Conservation (phyloP, 352 stramenopile genomes). For the Phytophthora megakarya region DNA sequence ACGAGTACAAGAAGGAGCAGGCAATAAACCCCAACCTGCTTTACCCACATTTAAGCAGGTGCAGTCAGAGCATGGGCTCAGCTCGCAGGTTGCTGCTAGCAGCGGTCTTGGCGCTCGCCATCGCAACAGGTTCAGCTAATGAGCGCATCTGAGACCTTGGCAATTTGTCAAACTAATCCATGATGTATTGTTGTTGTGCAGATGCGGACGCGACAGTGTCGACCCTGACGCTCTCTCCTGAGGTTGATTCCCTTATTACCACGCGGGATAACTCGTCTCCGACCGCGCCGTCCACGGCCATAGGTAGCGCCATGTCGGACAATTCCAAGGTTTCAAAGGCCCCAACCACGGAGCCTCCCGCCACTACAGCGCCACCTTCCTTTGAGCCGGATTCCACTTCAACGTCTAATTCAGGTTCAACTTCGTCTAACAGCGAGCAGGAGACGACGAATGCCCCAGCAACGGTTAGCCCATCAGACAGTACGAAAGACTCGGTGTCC, state of each 20-base stretch:
- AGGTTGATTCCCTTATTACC: conserved; percentile 20
- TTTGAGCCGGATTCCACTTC: conserved; percentile 1
- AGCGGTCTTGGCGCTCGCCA: conserved; percentile 19
- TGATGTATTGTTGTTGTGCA: conserved; percentile 1
- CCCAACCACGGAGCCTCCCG: neutral
- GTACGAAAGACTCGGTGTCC: conserved; percentile 3
- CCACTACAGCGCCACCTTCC: conserved; percentile 6
- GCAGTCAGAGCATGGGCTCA: conserved; percentile 26
- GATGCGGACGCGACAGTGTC: conserved; percentile 14
- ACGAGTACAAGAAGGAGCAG: conserved; percentile 22
- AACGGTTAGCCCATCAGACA: conserved; percentile 21
- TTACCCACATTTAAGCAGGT: conserved; percentile 6
- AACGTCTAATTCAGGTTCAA: conserved; percentile 5
- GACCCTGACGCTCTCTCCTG: conserved; percentile 30
- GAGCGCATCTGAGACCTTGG: neutral
- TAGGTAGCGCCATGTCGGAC: conserved; percentile 19
- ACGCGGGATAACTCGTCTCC: conserved; percentile 6
- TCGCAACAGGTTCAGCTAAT: conserved; percentile 19
- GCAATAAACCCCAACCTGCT: conserved; percentile 13
- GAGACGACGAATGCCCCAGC: conserved; percentile 9
- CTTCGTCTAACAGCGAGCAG: conserved; percentile 15
- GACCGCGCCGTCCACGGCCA: neutral
- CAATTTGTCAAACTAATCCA: neutral
- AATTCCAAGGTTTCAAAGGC: conserved; percentile 7
- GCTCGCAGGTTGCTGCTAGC: conserved; percentile 27